A percentile compares a stretch with the other conserved stretches of the same genome.
Conservation (phyloP, 2,329 filamentous ascomycete species). For the Xylaria sp. region DNA sequence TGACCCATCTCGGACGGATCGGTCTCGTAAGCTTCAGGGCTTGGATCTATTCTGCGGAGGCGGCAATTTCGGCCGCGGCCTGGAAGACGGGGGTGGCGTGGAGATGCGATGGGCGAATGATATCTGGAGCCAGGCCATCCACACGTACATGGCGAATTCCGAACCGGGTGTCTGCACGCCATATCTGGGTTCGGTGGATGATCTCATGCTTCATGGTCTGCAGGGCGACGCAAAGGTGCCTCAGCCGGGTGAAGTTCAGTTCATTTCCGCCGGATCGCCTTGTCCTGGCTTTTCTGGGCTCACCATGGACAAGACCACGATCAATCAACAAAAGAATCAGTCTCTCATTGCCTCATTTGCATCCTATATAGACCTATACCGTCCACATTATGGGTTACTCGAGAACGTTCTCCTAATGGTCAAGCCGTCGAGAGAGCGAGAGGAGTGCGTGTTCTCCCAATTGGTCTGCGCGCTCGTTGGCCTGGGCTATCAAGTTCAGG, state of each 20-base stretch:
- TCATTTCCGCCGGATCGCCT: slow-evolving; percentile 74
- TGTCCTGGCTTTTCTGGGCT: slow-evolving; percentile 75
- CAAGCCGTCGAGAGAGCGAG: slow-evolving; percentile 46
- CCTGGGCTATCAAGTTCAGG: slow-evolving; percentile 74
- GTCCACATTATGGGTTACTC: slow-evolving; percentile 73
- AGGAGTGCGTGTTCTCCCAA: slow-evolving; percentile 72
- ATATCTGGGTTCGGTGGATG: slow-evolving; percentile 74
- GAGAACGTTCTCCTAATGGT: slow-evolving; percentile 77
- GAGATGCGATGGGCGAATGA: slow-evolving; percentile 71
- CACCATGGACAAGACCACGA: slow-evolving; percentile 60
- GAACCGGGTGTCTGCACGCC: slow-evolving; percentile 48
- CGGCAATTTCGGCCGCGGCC: slow-evolving; percentile 74
- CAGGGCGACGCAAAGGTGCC: slow-evolving; percentile 56
- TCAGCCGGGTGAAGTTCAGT: slow-evolving; percentile 63
- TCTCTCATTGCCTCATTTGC: slow-evolving; percentile 78
- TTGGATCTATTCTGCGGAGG: slow-evolving; percentile 79
- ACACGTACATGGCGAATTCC: slow-evolving; percentile 73
- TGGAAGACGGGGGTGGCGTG: slow-evolving; percentile 72
- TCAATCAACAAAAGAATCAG: slow-evolving; percentile 66
- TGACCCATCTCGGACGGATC: slow-evolving; percentile 43
- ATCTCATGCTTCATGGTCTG: slow-evolving; percentile 61
- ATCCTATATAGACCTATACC: slow-evolving; percentile 73
- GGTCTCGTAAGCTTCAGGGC: slow-evolving; percentile 52
- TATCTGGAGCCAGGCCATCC: slow-evolving; percentile 62
- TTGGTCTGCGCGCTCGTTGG: slow-evolving; percentile 73